These are phyloP conservation scores for Multifurca ochricompacta DNA, from an alignment of 768 basidiomycete genomes.

Conservation along the genomic window DNA sequence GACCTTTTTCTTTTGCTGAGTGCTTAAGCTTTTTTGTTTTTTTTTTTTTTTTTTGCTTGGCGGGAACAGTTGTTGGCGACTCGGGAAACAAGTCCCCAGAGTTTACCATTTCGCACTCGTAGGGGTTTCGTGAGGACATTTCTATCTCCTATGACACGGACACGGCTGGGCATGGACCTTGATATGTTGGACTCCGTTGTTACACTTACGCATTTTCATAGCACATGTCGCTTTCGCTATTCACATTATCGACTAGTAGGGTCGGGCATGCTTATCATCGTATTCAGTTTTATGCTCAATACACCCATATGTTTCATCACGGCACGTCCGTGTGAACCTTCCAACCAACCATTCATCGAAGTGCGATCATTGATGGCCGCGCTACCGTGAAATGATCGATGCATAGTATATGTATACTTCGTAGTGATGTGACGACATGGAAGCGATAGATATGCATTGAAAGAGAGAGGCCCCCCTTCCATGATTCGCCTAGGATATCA, in stretches of 20 bases:
- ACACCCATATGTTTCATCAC: not conserved
- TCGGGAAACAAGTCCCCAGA: slow-evolving; percentile 32
- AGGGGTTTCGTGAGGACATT: not conserved
- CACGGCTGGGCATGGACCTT: not conserved
- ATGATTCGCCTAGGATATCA: not conserved
- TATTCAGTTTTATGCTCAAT: slow-evolving; percentile 3
- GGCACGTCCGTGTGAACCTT: not conserved
- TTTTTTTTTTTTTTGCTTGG: too few species aligned
- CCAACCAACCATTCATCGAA: not conserved
- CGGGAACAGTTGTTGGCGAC: slow-evolving; percentile 40
- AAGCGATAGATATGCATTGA: not conserved
- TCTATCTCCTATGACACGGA: not conserved
- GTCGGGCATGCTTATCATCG: slow-evolving; percentile 1
- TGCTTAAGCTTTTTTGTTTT: too few species aligned
- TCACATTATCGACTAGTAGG: slow-evolving; percentile 5
- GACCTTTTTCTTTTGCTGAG: too few species aligned
- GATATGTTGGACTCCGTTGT: not conserved
- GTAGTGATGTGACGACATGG: not conserved
- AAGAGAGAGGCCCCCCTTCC: too few species aligned
- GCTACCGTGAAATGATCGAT: not conserved
- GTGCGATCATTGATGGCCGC: not conserved
- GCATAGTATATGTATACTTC: not conserved
- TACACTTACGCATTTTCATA: not conserved
- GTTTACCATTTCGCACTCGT: slow-evolving; percentile 25
- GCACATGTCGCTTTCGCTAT: not conserved